Conservation (phyloP, 148 eudicot genomes). For the Bassia scoparia region DNA sequence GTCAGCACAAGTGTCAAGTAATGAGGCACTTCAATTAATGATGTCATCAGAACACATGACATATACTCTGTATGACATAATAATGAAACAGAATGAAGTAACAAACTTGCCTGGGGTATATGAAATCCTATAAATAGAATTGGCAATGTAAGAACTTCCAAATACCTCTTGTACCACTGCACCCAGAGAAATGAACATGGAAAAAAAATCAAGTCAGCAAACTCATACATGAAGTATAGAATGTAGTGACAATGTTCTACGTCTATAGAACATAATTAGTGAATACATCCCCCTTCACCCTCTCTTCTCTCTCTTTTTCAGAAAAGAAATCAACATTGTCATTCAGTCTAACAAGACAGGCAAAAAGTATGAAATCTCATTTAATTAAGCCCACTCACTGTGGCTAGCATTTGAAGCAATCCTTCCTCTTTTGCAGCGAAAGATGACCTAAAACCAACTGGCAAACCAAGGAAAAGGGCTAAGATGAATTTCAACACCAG, state of each 20-base stretch:
- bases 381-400: conserved; percentile 40
- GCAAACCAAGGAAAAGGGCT: conserved; percentile 14
- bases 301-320: neutral
- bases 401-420: conserved; percentile 42
- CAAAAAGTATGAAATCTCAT: neutral
- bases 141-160: conserved; percentile 64
- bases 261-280: no score
- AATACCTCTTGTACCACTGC: conserved; percentile 66
- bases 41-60: neutral
- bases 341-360: neutral
- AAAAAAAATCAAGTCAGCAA: neutral
- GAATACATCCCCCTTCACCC: no score
- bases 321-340: neutral
- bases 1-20: conserved; percentile 1
- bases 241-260: no score
- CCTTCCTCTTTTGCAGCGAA: conserved; percentile 42
- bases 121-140: conserved; percentile 45
- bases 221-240: neutral
- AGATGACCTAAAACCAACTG: conserved; percentile 59
- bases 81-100: conserved; percentile 5
- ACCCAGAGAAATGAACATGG: conserved; percentile 15
- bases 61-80: neutral
- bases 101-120: conserved; percentile 71
- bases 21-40: neutral
- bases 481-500: neutral